Evolutionary conservation across 1,139 yeast species (phyloP).

Genomic region (Yamadazyma aaseri): DNA sequence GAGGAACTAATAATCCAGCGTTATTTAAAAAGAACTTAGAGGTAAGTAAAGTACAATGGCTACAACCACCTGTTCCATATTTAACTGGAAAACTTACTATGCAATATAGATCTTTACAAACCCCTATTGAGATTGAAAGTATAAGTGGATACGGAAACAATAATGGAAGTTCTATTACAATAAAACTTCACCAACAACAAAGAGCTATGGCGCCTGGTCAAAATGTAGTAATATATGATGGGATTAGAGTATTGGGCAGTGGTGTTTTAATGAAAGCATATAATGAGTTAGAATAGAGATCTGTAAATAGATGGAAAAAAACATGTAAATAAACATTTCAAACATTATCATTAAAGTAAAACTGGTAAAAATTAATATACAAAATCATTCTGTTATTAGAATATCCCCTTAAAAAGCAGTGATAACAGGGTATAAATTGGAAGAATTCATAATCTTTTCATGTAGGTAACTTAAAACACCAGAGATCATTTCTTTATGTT

Average conservation of each 20-base stretch:
- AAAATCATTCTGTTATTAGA: conserved; percentile 4
- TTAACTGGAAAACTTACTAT: conserved; percentile 31
- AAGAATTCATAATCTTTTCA: conserved; percentile 14
- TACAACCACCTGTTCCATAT: conserved; percentile 9
- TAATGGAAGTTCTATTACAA: conserved; percentile 15
- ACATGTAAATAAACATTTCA: conserved; percentile 1
- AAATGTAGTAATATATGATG: conserved; percentile 68
- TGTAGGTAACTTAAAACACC: conserved; percentile 15
- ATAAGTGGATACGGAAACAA: conserved; percentile 12
- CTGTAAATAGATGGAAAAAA: conserved; percentile 1
- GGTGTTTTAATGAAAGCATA: conserved; percentile 43
- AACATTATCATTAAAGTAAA: neutral
- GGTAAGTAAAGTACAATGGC: conserved; percentile 47
- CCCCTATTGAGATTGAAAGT: conserved; percentile 36
- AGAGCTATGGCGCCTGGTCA: conserved; percentile 93
- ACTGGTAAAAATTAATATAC: conserved; percentile 7
- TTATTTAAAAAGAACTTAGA: conserved; percentile 48
- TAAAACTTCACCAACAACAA: conserved; percentile 43
- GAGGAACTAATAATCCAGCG: conserved; percentile 61
- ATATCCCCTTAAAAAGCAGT: conserved; percentile 33
- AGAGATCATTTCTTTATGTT: conserved; percentile 37
- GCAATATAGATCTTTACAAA: conserved; percentile 73
- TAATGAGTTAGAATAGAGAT: neutral
- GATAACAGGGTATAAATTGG: conserved; percentile 41
- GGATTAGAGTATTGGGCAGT: conserved; percentile 71